These are phyloP conservation scores for Arctium lappa DNA, from an alignment of 129 eudicot species.

Conservation along the genomic window DNA sequence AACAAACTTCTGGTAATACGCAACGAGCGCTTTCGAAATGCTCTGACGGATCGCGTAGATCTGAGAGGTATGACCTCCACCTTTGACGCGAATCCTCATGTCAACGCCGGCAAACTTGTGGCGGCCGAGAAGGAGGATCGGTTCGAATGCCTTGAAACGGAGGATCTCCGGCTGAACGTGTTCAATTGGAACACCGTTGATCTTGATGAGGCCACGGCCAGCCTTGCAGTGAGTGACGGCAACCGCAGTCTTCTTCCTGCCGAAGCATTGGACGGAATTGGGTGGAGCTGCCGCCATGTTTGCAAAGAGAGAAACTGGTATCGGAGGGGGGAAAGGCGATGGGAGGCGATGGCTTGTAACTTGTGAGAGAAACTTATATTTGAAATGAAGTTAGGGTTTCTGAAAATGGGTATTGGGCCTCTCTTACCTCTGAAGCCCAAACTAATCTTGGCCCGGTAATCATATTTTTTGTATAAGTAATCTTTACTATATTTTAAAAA, in stretches of 20 bases:
- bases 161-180: conserved; percentile 70
- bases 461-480: neutral
- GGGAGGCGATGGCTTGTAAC: neutral
- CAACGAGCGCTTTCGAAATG: conserved; percentile 71
- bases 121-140: conserved; percentile 65
- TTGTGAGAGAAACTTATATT: neutral
- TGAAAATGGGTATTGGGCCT: neutral
- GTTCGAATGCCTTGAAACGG: conserved; percentile 69
- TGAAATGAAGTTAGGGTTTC: neutral
- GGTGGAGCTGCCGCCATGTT: conserved; percentile 44
- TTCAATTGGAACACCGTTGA: conserved; percentile 73
- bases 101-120: conserved; percentile 62
- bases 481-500: too few relatives aligned
- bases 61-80: conserved; percentile 86
- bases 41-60: conserved; percentile 78
- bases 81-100: conserved; percentile 78
- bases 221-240: conserved; percentile 85
- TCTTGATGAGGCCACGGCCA: conserved; percentile 67
- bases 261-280: conserved; percentile 73
- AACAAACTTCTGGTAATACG: conserved; percentile 68
- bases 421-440: neutral
- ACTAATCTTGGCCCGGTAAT: neutral
- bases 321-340: neutral
- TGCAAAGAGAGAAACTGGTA: neutral
- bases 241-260: conserved; percentile 79